Percentiles rank a stretch among this genome's conserved stretches.
phyloP scores from a whole-genome alignment of 345 rosid species.

The Boechera divaricarpa region DNA sequence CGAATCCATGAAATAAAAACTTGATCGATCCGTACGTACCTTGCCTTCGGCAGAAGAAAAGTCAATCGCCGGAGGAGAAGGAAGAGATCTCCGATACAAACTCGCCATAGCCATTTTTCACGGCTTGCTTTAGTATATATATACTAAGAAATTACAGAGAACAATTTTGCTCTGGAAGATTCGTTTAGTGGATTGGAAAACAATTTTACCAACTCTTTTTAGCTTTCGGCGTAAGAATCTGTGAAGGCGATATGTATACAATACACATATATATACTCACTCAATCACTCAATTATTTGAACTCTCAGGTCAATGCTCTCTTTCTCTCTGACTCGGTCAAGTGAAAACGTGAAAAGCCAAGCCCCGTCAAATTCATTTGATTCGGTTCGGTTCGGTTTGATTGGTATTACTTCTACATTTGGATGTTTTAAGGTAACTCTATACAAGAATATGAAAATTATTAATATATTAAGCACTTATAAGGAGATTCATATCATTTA shows the following conservation, averaged over 20 bases:
- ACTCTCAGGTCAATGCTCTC: background rate
- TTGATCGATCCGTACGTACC: slow-evolving; percentile 37
- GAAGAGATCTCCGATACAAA: slow-evolving; percentile 56
- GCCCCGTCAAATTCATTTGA: slow-evolving; percentile 9
- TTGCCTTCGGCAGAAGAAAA: slow-evolving; percentile 64
- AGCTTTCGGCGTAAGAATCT: slow-evolving; percentile 3
- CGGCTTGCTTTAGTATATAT: background rate
- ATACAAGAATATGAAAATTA: background rate
- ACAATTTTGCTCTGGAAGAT: background rate
- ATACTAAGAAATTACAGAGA: background rate
- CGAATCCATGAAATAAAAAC: background rate
- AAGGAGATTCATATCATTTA: no score
- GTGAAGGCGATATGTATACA: no score
- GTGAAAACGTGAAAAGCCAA: slow-evolving; percentile 31
- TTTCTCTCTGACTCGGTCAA: background rate
- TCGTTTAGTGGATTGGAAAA: slow-evolving; percentile 17
- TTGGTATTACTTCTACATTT: slow-evolving; percentile 4
- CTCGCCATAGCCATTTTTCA: slow-evolving; percentile 56
- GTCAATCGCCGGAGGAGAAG: slow-evolving; percentile 71
- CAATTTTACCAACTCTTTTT: background rate
- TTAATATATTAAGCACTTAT: no score
- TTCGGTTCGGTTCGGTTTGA: background rate
- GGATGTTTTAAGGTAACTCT: background rate
- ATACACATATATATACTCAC: no score
- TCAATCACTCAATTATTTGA: no score